Conservation (phyloP, 164 flowering plant species). For the Dillenia turbinata region DNA sequence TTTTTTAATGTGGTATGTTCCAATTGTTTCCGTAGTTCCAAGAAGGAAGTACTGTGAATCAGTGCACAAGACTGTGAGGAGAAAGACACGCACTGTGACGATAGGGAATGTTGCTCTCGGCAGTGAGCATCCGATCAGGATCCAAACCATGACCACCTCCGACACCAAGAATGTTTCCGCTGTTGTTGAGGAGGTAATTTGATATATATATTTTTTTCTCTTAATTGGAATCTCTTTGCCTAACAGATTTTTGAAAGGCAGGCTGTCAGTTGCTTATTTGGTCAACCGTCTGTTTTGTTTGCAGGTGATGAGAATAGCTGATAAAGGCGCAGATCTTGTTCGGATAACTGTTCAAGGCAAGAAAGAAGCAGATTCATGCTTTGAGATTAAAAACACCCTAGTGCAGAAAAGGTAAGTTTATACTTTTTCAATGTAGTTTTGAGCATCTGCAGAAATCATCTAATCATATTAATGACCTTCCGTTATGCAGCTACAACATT, state of each 20-base stretch:
- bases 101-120: conserved; percentile 94
- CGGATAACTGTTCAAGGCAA: conserved; percentile 96
- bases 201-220: conserved; percentile 4
- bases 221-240: too few relatives aligned
- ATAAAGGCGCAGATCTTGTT: conserved; percentile 91
- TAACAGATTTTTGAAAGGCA: neutral
- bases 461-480: neutral
- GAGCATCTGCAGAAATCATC: neutral
- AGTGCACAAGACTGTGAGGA: conserved; percentile 73
- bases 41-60: conserved; percentile 95
- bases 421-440: neutral
- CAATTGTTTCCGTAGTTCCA: conserved; percentile 51
- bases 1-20: neutral
- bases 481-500: conserved; percentile 75
- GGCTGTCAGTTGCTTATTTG: neutral
- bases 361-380: conserved; percentile 97
- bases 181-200: conserved; percentile 82
- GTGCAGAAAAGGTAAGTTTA: conserved; percentile 81
- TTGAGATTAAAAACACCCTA: conserved; percentile 84
- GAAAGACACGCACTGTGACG: conserved; percentile 94
- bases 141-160: conserved; percentile 94
- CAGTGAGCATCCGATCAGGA: conserved; percentile 94
- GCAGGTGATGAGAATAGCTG: conserved; percentile 95
- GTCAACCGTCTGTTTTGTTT: conserved; percentile 8
- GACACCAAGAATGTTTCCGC: conserved; percentile 92